A percentile compares a stretch with the other conserved stretches of the same genome.
Conservation (phyloP, 192 early-diverging fungal genomes). For the Coemansia sp. region DNA sequence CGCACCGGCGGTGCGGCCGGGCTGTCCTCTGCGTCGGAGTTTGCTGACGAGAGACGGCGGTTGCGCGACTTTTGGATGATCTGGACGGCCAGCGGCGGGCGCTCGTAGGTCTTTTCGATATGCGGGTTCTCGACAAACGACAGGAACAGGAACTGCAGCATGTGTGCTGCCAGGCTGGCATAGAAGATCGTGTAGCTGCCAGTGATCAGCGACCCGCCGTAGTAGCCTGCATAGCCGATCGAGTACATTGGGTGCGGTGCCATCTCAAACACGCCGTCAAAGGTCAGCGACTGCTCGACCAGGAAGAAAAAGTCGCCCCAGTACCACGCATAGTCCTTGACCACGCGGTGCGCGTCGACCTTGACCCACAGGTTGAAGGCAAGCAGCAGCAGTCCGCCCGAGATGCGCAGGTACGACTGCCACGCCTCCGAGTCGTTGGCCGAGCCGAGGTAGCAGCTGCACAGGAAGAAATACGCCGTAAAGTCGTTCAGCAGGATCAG, state of each 20-base stretch:
- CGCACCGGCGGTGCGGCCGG: neutral
- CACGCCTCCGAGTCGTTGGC: conserved; percentile 54
- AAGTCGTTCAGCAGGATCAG: conserved; percentile 93
- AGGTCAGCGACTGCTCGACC: conserved; percentile 82
- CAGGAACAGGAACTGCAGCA: conserved; percentile 85
- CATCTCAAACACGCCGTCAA: conserved; percentile 95
- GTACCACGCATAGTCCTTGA: conserved; percentile 98
- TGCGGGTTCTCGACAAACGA: conserved; percentile 90
- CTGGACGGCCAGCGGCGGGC: conserved; percentile 48
- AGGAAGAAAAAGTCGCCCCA: conserved; percentile 99
- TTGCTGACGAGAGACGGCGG: conserved; percentile 23
- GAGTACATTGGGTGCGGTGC: conserved; percentile 99
- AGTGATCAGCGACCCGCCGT: conserved; percentile 88
- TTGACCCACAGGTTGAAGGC: conserved; percentile 96
- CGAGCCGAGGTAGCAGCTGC: conserved; percentile 73
- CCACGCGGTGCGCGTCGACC: conserved; percentile 88
- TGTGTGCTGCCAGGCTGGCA: conserved; percentile 83
- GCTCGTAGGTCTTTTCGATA: conserved; percentile 65
- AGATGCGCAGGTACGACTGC: conserved; percentile 68
- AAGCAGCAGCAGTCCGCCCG: conserved; percentile 74
- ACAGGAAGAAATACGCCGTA: conserved; percentile 79
- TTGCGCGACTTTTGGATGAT: conserved; percentile 40
- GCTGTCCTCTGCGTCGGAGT: conserved; percentile 14
- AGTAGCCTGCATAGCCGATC: conserved; percentile 95
- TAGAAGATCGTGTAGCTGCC: conserved; percentile 90